Evolutionary conservation across 352 stramenopile species (phyloP).

Genomic region (Pythium diclinum): DNA sequence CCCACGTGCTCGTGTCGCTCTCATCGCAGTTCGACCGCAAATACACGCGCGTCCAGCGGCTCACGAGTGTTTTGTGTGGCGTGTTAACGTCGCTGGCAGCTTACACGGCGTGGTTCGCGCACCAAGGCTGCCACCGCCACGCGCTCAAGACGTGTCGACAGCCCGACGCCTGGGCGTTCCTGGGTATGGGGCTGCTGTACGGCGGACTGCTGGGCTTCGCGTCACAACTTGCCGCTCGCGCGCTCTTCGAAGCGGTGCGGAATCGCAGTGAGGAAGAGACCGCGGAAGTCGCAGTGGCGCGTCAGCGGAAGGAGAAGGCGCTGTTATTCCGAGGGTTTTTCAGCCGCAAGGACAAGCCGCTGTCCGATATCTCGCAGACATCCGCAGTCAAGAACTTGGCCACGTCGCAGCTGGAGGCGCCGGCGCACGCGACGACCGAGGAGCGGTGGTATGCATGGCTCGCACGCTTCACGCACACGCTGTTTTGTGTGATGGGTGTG

Average conservation of each 20-base stretch:
- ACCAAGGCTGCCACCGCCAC: conserved; percentile 52
- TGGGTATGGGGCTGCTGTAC: conserved; percentile 58
- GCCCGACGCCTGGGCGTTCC: conserved; percentile 36
- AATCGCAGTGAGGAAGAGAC: conserved; percentile 64
- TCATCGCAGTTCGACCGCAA: conserved; percentile 49
- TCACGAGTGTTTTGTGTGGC: conserved; percentile 46
- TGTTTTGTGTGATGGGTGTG: conserved; percentile 32
- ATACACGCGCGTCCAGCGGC: conserved; percentile 53
- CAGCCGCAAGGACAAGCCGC: conserved; percentile 8
- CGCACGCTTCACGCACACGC: conserved; percentile 36
- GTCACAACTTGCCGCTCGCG: conserved; percentile 32
- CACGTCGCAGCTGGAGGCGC: conserved; percentile 41
- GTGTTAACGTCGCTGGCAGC: conserved; percentile 45
- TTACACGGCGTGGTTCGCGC: conserved; percentile 48
- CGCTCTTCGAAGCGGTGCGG: conserved; percentile 58
- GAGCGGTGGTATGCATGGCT: conserved; percentile 79
- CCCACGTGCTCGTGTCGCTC: conserved; percentile 55
- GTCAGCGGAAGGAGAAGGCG: conserved; percentile 77
- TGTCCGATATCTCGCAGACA: neutral
- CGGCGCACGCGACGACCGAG: conserved; percentile 55
- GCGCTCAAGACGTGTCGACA: conserved; percentile 63
- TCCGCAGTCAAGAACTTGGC: neutral
- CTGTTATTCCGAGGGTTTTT: conserved; percentile 53
- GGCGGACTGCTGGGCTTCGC: conserved; percentile 43
- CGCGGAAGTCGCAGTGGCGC: conserved; percentile 42